Conservation (phyloP, 1,139 yeast genomes). For the Lodderomyces jiufengensis region DNA sequence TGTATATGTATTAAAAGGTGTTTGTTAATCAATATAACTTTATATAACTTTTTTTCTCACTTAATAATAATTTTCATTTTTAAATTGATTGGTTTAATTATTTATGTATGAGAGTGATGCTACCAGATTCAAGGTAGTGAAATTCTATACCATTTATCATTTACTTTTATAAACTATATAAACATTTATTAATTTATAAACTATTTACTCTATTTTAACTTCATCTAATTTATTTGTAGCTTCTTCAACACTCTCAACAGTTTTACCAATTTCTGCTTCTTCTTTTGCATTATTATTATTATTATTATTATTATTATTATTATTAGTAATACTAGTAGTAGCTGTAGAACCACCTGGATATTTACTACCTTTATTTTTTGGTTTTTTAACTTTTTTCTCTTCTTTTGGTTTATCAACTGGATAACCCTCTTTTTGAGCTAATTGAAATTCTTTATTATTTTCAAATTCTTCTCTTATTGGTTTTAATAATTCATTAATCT, state of each 20-base stretch:
- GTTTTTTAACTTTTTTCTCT: constrained; percentile 68
- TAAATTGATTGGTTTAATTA: constrained; percentile 14
- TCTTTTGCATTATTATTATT: too few species aligned
- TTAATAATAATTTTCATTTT: constrained; percentile 10
- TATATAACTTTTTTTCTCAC: constrained; percentile 2
- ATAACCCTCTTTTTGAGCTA: constrained; percentile 74
- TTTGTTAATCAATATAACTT: neutral
- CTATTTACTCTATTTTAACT: constrained; percentile 6
- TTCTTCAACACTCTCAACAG: constrained; percentile 11
- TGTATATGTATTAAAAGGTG: too few species aligned
- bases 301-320: too few species aligned
- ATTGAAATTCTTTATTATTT: constrained; percentile 66
- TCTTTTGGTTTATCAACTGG: constrained; percentile 65
- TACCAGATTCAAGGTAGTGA: too few species aligned
- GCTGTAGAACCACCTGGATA: constrained; percentile 62
- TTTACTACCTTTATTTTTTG: constrained; percentile 77
- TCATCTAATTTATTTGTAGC: constrained; percentile 5
- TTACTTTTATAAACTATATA: too few species aligned
- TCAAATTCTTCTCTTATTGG: constrained; percentile 78
- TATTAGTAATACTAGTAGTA: constrained; percentile 9
- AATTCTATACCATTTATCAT: too few species aligned
- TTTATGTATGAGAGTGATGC: too few species aligned
- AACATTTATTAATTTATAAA: neutral
- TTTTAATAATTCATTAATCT: constrained; percentile 71
- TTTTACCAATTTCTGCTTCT: constrained; percentile 1